Base-by-base conservation (phyloP, 495 filamentous ascomycete species). In the Annulohypoxylon stygium region DNA sequence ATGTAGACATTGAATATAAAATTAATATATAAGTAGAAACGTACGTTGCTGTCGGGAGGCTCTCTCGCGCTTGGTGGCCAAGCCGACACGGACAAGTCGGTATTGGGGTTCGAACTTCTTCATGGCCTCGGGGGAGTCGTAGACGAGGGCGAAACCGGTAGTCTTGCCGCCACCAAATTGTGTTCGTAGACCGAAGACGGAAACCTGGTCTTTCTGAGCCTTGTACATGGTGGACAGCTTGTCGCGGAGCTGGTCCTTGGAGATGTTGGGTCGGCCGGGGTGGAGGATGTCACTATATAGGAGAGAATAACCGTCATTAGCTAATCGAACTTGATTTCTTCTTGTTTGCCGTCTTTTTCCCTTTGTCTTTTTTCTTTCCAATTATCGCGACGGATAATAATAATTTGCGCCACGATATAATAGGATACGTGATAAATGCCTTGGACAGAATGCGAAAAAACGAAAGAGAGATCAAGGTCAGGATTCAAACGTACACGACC, bases 101-200 rank as follows among this genome's bases (percentile, higher is more conserved):
- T 97, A 98, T 85, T 92, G 92, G 77, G 97, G 97, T 92, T 99
- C 97, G 85, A 98, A 99, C 87, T 98, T 97, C 93, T 98, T 98
- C 90, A 98, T 89, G 77, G 93, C 93, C 88, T 98, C 97, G 75
- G 88, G 86, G 76, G 92, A 95, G 83, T 99, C 97, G 89, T 99
- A 99, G 87, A 99, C 89, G 75, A 98, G 92, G 71, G 94, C 97
- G 85, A 99, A 99, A 77, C 97, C 97, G 67, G 95, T 98, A 84
- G 92, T 96, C 92, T 98, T 99, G 86, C 97, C 97, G 81, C 97
- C 97, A 93, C 97, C 97, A 84, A 92, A 99, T 83, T 98, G 95
- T 61, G 97, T 99, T 81, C 93, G 93, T 86, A 99, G 94, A 73
- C 97, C 97, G 86, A 98, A 99, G 83, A 96, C 93, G 84, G 90